Evolutionary conservation across 495 filamentous ascomycete species (phyloP).

Genomic region (Jackrogersella minutella): DNA sequence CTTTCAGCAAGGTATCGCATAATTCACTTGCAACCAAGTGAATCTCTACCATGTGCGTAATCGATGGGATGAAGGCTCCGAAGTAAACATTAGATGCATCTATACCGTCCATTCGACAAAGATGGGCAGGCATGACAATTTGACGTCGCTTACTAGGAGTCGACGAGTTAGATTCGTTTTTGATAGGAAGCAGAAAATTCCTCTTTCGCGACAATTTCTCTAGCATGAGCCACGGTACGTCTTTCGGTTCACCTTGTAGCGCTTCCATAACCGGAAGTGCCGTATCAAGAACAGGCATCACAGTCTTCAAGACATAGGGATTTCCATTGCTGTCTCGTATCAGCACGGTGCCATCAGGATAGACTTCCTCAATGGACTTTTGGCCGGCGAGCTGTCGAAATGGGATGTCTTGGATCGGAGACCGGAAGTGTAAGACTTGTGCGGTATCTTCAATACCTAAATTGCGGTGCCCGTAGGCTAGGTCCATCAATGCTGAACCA

Average conservation of each 20-base stretch:
- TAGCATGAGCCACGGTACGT: slow-evolving; percentile 59
- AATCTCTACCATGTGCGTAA: slow-evolving; percentile 73
- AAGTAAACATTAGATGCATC: slow-evolving; percentile 69
- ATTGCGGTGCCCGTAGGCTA: slow-evolving; percentile 56
- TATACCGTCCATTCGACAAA: slow-evolving; percentile 59
- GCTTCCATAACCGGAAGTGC: slow-evolving; percentile 30
- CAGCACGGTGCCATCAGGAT: slow-evolving; percentile 35
- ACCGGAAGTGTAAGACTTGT: slow-evolving; percentile 51
- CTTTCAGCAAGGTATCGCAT: slow-evolving; percentile 64
- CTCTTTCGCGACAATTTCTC: slow-evolving; percentile 61
- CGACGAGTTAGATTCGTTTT: not conserved
- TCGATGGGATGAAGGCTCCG: slow-evolving; percentile 76
- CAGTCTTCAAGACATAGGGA: slow-evolving; percentile 46
- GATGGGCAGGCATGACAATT: slow-evolving; percentile 44
- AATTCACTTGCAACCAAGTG: slow-evolving; percentile 70
- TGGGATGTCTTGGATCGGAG: slow-evolving; percentile 26
- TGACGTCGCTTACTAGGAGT: slow-evolving; percentile 45
- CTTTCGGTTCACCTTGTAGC: slow-evolving; percentile 43
- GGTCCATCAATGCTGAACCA: slow-evolving; percentile 57
- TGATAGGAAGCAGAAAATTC: slow-evolving; percentile 67
- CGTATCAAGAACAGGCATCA: slow-evolving; percentile 41
- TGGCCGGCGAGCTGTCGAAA: slow-evolving; percentile 32
- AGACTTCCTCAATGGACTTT: slow-evolving; percentile 12
- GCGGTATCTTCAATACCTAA: slow-evolving; percentile 46
- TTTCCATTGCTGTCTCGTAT: slow-evolving; percentile 44